Percentiles rank a stretch among this genome's conserved stretches.
These are phyloP conservation scores for Pyrenophora graminea DNA, from an alignment of 2,329 filamentous ascomycete genomes.

Conservation along the genomic window DNA sequence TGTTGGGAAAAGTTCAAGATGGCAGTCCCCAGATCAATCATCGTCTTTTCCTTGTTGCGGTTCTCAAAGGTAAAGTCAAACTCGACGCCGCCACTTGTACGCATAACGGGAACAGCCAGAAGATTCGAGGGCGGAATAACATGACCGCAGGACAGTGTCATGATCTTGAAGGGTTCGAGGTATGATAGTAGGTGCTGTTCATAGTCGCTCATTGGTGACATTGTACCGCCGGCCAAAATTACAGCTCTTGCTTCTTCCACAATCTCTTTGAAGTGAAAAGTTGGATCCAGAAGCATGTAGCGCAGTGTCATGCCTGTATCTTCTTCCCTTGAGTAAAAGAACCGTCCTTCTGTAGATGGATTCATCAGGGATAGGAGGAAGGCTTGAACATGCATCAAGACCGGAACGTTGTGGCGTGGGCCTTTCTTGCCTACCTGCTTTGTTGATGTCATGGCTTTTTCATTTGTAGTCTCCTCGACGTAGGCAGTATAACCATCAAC, in stretches of 20 bases:
- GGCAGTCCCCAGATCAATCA: constrained; percentile 73
- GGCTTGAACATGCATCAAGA: constrained; percentile 65
- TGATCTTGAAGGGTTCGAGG: constrained; percentile 65
- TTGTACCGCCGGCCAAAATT: constrained; percentile 90
- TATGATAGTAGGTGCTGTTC: constrained; percentile 82
- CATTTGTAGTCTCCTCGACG: constrained; percentile 55
- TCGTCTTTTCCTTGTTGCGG: constrained; percentile 69
- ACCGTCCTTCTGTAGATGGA: constrained; percentile 68
- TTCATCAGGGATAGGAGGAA: constrained; percentile 86
- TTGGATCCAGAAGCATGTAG: constrained; percentile 89
- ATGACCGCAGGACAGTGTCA: constrained; percentile 88
- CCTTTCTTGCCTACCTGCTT: constrained; percentile 10
- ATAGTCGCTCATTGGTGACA: constrained; percentile 96
- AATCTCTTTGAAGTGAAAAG: constrained; percentile 86
- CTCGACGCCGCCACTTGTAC: constrained; percentile 53
- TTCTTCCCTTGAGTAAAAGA: constrained; percentile 59
- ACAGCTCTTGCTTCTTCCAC: constrained; percentile 83
- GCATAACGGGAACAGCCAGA: constrained; percentile 72
- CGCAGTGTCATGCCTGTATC: constrained; percentile 66
- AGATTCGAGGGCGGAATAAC: constrained; percentile 85
- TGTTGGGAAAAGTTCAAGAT: constrained; percentile 72
- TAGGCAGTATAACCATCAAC: constrained; percentile 84
- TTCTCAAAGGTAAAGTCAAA: constrained; percentile 91
- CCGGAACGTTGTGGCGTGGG: constrained; percentile 52
- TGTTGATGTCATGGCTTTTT: constrained; percentile 10